A percentile compares a stretch with the other conserved stretches of the same genome.
These are phyloP conservation scores for Daldinia sp. DNA, from an alignment of 2,329 filamentous ascomycete species.

Conservation along the genomic window DNA sequence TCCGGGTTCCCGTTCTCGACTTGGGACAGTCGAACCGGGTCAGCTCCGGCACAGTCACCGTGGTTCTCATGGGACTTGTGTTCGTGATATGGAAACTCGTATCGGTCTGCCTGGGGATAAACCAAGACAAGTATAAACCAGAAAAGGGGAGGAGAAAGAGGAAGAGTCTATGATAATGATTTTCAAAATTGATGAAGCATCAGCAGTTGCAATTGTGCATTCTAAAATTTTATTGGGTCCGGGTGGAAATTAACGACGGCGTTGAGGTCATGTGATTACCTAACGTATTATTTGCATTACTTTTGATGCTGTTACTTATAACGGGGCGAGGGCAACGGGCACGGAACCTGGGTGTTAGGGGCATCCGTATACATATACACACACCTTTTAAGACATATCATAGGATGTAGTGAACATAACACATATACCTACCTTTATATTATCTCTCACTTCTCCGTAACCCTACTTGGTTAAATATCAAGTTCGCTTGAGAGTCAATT, in stretches of 20 bases:
- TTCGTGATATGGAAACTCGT: conserved; percentile 75
- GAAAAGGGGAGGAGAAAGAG: conserved; percentile 41
- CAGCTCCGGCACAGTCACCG: conserved; percentile 67
- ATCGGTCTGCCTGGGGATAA: conserved; percentile 53
- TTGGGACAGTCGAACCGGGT: conserved; percentile 62
- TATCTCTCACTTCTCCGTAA: not conserved
- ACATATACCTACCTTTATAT: not conserved
- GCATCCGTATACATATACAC: conserved; percentile 11
- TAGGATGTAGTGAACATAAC: conserved; percentile 6
- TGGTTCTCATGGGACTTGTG: conserved; percentile 73
- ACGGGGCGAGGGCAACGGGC: conserved; percentile 11
- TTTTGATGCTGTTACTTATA: conserved; percentile 15
- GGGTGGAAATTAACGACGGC: conserved; percentile 18
- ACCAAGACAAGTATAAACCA: conserved; percentile 47
- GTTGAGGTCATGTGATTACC: conserved; percentile 37
- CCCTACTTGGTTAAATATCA: not conserved
- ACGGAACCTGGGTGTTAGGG: conserved; percentile 5
- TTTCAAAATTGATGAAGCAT: conserved; percentile 12
- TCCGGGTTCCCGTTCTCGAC: conserved; percentile 76
- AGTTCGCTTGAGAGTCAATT: not conserved
- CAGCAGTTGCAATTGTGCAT: conserved; percentile 6
- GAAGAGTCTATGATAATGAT: conserved; percentile 47
- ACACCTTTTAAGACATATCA: not conserved
- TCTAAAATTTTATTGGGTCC: conserved; percentile 16
- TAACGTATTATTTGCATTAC: conserved; percentile 14